Evolutionary conservation across 1,284 basidiomycete species (phyloP), one percentile per base, ranked within the genome.

Genomic region (Pseudozyma tsukubaensis): DNA sequence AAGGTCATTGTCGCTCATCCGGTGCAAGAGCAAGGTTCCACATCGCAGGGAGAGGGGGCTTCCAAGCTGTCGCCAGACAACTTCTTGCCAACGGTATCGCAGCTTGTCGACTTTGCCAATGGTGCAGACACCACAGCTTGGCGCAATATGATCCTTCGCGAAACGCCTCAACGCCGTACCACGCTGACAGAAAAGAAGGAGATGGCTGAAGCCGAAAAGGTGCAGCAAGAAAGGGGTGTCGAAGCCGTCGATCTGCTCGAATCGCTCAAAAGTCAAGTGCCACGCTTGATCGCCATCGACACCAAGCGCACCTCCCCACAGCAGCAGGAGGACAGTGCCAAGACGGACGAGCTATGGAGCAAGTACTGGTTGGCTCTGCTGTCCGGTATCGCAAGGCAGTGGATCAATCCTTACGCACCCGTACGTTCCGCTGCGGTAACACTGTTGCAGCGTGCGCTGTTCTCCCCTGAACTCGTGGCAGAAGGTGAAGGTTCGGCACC

Each of bases 381-480:
- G 14, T 87, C 89, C 0, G 90, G 92, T 1, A 88, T 98, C 45
- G 90, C 90, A 6, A 90, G 91, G 52, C 96, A 97, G 84, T 94
- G 92, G 55, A 89, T 91, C 47, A 97, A 94, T 79, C 90, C 91
- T 3, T 89, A 92, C 37, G 90, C 92, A 21, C 91, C 95, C 79
- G 89, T 98, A 54, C 91, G 96, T 6, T 92, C 95, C 78, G 88
- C 88, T 45, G 91, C 97, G 7, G 90, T 98, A 60, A 88, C 89
- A 12, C 90, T 94, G 79, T 87, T 99, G 10, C 95, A 98, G 83
- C 91, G 95, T 16, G 89, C 94, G 21, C 87, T 98, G 18, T 89
- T 98, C 24, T 66, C 62, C 9, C 6, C 49, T 0, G 59, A 66
- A 19, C 54, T 67, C 11, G 48, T 59, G 1, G 36, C 50, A 2